A percentile compares a stretch with the other conserved stretches of the same genome.
phyloP scores from a whole-genome alignment of 2,329 filamentous ascomycete species.

The Capronia americana region DNA sequence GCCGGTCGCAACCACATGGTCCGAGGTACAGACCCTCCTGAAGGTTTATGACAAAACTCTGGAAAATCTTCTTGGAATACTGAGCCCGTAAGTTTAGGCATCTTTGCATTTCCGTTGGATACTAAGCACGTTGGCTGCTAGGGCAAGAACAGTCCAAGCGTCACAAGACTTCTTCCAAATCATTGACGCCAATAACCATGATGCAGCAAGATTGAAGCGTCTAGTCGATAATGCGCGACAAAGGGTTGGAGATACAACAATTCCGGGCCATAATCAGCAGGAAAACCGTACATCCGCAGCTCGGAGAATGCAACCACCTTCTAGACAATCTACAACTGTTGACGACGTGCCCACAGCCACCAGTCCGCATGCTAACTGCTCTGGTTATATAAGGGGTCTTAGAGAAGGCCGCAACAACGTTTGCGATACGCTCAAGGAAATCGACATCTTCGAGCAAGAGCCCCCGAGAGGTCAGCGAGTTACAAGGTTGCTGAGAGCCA shows the following conservation, averaged over 20 bases:
- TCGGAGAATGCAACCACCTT: neutral
- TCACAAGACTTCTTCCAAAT: neutral
- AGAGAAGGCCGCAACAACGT: slow-evolving; percentile 7
- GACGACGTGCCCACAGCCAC: neutral
- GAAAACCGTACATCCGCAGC: neutral
- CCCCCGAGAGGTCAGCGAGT: slow-evolving; percentile 1
- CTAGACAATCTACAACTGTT: neutral
- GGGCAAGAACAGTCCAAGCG: neutral
- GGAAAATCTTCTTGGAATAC: neutral
- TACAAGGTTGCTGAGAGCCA: slow-evolving; percentile 10
- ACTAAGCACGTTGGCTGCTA: neutral
- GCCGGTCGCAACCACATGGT: neutral
- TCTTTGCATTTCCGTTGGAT: neutral
- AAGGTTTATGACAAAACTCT: neutral
- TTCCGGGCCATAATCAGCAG: neutral
- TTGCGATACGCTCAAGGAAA: slow-evolving; percentile 5
- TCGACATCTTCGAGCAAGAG: slow-evolving; percentile 8
- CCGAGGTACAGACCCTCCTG: neutral
- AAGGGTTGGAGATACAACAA: neutral
- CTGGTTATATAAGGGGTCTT: slow-evolving; percentile 1
- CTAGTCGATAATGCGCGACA: neutral
- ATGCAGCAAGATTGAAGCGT: neutral
- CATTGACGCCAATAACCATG: neutral
- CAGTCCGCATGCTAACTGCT: neutral
- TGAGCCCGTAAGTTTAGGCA: neutral